Conservation (phyloP, 176 grass and related monocot genomes). For the Elymus sibiricus region DNA sequence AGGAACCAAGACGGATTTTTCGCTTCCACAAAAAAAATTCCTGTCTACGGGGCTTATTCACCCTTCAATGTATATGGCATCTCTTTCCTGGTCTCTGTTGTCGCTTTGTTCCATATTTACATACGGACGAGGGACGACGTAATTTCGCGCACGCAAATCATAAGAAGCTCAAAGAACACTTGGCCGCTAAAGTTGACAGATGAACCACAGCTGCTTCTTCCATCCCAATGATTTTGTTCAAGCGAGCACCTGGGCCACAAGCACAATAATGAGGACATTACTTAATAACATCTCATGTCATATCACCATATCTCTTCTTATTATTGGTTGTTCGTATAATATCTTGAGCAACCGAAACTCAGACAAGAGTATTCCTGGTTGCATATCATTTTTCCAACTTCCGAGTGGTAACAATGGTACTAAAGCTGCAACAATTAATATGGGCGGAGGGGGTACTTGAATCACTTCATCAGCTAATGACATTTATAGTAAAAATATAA, state of each 20-base stretch:
- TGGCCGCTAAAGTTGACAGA: conserved; percentile 50
- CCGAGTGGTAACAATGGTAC: neutral
- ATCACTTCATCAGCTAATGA: neutral
- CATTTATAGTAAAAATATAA: neutral
- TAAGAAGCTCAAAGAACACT: conserved; percentile 32
- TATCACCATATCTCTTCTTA: neutral
- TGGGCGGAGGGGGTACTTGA: neutral
- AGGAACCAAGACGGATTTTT: conserved; percentile 21
- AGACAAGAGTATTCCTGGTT: neutral
- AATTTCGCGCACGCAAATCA: neutral
- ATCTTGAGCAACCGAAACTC: neutral
- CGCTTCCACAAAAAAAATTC: conserved; percentile 14
- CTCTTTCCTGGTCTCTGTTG: conserved; percentile 35
- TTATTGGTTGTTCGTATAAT: neutral
- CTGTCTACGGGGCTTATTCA: no score
- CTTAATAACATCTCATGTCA: neutral
- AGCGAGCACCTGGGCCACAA: conserved; percentile 40
- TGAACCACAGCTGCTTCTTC: conserved; percentile 38
- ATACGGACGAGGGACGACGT: conserved; percentile 42
- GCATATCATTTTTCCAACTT: neutral
- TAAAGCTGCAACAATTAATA: no score
- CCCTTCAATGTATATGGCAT: conserved; percentile 23
- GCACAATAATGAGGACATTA: conserved; percentile 22
- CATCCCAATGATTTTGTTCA: conserved; percentile 41
- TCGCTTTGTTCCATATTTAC: conserved; percentile 41